Evolutionary conservation across 495 filamentous ascomycete genomes (phyloP).

Genomic region (Penicillium macrosclerotiorum): DNA sequence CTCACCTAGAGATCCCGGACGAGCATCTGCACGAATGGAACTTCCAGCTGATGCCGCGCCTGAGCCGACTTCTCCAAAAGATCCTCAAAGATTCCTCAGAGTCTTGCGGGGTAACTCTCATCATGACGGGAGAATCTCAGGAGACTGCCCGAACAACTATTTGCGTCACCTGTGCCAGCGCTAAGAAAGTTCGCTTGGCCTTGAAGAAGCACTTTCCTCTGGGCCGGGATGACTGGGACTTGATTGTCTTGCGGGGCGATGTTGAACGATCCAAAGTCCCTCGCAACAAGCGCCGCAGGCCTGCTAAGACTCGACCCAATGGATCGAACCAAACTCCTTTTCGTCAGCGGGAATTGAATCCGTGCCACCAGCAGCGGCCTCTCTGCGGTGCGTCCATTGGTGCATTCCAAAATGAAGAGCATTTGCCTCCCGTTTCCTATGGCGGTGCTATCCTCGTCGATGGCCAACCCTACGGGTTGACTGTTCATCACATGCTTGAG

Average conservation of each 20-base stretch:
- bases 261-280: conserved; percentile 64
- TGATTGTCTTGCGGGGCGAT: conserved; percentile 66
- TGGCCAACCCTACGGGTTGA: conserved; percentile 82
- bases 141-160: conserved; percentile 69
- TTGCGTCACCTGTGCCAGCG: conserved; percentile 71
- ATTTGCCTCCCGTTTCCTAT: conserved; percentile 85
- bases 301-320: conserved; percentile 35
- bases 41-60: conserved; percentile 63
- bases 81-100: conserved; percentile 57
- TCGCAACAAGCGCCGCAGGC: conserved; percentile 43
- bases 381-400: conserved; percentile 89
- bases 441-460: conserved; percentile 85
- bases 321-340: conserved; percentile 31
- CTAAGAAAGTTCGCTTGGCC: conserved; percentile 66
- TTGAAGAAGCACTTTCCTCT: conserved; percentile 69
- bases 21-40: conserved; percentile 71
- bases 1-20: conserved; percentile 51
- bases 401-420: conserved; percentile 77
- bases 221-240: conserved; percentile 54
- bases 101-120: conserved; percentile 70
- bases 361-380: conserved; percentile 68
- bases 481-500: conserved; percentile 93
- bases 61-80: conserved; percentile 68
- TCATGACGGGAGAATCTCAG: conserved; percentile 67
- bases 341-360: conserved; percentile 35